Conservation (phyloP, 148 eudicot species). For the Dysphania ambrosioides region DNA sequence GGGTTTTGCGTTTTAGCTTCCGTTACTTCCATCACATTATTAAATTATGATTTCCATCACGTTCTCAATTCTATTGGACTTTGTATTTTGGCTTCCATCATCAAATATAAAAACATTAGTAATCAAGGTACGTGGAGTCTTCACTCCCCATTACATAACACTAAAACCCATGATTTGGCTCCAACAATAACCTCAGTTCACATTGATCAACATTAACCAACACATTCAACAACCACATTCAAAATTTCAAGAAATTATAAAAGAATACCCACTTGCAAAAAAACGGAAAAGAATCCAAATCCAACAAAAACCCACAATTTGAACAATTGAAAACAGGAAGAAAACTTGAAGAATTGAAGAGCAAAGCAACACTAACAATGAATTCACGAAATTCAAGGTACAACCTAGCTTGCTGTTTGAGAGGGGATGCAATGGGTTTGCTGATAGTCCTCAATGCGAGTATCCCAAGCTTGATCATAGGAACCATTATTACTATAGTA, state of each 20-base stretch:
- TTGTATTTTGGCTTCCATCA: no score
- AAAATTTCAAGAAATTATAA: conserved; percentile 4
- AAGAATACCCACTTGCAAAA: conserved; percentile 9
- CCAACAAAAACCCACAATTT: background rate
- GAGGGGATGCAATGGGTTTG: conserved; percentile 59
- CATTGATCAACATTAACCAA: background rate
- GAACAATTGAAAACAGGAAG: background rate
- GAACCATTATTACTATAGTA: conserved; percentile 44
- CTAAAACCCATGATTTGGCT: background rate
- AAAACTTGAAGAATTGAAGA: background rate
- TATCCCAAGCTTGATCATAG: conserved; percentile 59
- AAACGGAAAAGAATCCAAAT: background rate
- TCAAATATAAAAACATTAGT: no score
- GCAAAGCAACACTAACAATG: conserved; percentile 49
- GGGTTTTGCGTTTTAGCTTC: no score
- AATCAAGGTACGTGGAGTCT: no score
- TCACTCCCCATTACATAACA: no score
- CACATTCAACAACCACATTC: no score
- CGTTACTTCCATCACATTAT: no score
- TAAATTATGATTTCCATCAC: no score
- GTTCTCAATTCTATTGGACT: no score
- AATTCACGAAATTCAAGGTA: conserved; percentile 56
- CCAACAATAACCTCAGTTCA: background rate
- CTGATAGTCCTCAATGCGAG: conserved; percentile 52
- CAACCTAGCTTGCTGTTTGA: conserved; percentile 54